These are phyloP conservation scores for Blastocystis sp. DNA, from an alignment of 352 stramenopile species.

Conservation along the genomic window DNA sequence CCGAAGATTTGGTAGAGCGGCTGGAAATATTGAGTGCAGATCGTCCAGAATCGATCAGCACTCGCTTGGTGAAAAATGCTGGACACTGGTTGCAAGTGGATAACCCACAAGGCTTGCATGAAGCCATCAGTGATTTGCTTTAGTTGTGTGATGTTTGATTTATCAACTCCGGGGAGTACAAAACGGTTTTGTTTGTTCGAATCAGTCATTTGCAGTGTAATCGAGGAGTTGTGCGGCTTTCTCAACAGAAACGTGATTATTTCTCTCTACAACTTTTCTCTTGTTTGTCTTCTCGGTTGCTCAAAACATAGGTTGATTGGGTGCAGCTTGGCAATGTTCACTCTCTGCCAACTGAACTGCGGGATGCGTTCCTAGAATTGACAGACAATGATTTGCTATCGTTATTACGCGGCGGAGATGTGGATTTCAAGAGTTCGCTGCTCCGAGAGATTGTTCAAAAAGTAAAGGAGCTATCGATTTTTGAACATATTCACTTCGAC, in stretches of 20 bases:
- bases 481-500: not conserved
- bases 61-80: not conserved
- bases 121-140: constrained; percentile 40
- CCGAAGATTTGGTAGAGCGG: constrained; percentile 38
- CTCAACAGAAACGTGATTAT: not conserved
- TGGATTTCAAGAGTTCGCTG: not conserved
- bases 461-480: not conserved
- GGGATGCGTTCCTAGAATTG: not conserved
- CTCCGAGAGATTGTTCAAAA: not conserved
- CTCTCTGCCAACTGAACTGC: not conserved
- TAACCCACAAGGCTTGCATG: constrained; percentile 35
- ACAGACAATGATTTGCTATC: not conserved
- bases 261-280: not conserved
- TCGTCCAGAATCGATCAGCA: not conserved
- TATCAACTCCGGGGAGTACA: not conserved
- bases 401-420: not conserved
- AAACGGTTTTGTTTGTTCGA: not conserved
- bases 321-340: not conserved
- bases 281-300: not conserved
- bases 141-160: constrained; percentile 28
- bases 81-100: constrained; percentile 54
- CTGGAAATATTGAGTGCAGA: not conserved
- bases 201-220: not conserved
- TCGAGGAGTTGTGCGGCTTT: not conserved
- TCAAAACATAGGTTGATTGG: constrained; percentile 6